A percentile compares a stretch with the other conserved stretches of the same genome.
phyloP scores from a whole-genome alignment of 192 early-diverging fungal species.

The Borealophlyctis nickersoniae region DNA sequence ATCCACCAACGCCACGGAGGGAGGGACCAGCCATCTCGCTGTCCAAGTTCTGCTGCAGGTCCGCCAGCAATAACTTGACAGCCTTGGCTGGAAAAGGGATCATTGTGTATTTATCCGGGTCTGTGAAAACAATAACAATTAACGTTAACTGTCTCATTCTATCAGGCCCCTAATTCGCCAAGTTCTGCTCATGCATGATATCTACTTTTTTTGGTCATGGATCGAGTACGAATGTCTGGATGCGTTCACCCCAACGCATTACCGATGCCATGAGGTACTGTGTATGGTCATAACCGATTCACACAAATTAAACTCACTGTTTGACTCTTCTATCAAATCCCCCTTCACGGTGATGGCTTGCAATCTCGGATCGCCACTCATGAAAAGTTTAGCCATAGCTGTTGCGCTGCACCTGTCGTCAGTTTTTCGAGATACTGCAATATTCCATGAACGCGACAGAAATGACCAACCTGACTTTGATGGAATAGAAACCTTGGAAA shows the following conservation, averaged over 20 bases:
- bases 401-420: constrained; percentile 66
- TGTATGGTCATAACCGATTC: too few species aligned
- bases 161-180: too few species aligned
- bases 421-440: background rate
- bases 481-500: constrained; percentile 77
- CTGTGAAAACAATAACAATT: too few species aligned
- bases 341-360: constrained; percentile 70
- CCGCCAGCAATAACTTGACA: constrained; percentile 77
- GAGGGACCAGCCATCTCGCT: constrained; percentile 53
- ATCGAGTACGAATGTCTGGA: constrained; percentile 56
- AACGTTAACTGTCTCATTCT: too few species aligned
- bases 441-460: background rate
- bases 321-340: constrained; percentile 62
- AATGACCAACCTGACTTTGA: constrained; percentile 68
- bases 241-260: too few species aligned
- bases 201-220: constrained; percentile 46
- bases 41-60: constrained; percentile 69
- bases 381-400: constrained; percentile 73
- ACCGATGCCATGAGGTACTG: too few species aligned
- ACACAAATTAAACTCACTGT: constrained; percentile 42
- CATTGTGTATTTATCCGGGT: constrained; percentile 73
- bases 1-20: constrained; percentile 48
- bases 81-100: constrained; percentile 83
- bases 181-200: background rate
- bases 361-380: constrained; percentile 64